Conservation (phyloP, 306 rosid genomes). For the Herpetospermum pedunculosum region DNA sequence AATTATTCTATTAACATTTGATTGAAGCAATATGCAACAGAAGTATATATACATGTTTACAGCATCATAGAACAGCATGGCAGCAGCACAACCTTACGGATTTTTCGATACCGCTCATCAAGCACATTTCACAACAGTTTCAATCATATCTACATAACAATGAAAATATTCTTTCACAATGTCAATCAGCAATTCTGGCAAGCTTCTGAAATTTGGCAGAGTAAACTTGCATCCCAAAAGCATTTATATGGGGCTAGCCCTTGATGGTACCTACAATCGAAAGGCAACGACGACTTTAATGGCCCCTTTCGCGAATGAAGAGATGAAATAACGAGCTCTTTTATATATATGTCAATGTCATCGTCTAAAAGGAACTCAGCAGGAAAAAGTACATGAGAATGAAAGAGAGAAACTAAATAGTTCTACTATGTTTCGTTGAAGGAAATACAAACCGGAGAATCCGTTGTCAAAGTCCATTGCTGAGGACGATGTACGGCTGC, state of each 20-base stretch:
- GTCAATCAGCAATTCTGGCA: background rate
- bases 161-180: background rate
- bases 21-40: background rate
- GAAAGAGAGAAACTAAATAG: background rate
- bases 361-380: background rate
- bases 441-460: conserved; percentile 19
- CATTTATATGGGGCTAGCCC: background rate
- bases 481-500: conserved; percentile 38
- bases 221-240: background rate
- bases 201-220: background rate
- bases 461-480: conserved; percentile 55
- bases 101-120: background rate
- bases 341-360: background rate
- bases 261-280: background rate
- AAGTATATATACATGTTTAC: background rate
- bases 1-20: background rate
- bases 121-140: background rate
- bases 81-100: conserved; percentile 2
- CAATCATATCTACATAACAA: background rate
- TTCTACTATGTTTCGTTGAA: background rate
- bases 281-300: background rate
- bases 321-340: background rate
- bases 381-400: background rate
- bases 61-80: background rate
- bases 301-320: background rate